Evolutionary conservation across 805 yeast species (phyloP), one percentile per base, ranked within the genome.

Genomic region (Candida takata): DNA sequence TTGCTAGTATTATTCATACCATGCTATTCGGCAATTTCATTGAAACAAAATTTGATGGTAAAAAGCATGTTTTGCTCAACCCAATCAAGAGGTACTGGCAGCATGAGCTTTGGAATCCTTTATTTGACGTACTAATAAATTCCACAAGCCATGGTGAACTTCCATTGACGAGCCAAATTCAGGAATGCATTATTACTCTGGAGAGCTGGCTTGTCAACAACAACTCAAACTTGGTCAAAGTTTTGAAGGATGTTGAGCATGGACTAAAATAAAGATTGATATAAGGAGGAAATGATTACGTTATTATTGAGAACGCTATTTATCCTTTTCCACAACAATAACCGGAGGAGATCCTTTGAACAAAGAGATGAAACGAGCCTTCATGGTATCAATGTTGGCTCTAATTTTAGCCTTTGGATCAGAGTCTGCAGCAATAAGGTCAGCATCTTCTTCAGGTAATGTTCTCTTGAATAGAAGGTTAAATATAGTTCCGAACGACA

Each of bases 401-500:
- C 28, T 35, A 8, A 41, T 9, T 8, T 15, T 36, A 3, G 47
- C 40, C 28, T 39, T 44, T 9, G 38, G 36, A n/a, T 55, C 47
- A 16, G 37, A 31, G 12, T 43, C 40, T 11, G 41, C 44, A 4
- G 41, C 30, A 4, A 49, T 30, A 11, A 49, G 35, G 9, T 49
- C 55, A 6, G 52, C 46, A 38, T 84, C 88, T 40, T 79, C 84
- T 44, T 81, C 86, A 0, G 90, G 74, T 0, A 87, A 78, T 9
- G 84, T 72, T 49, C 76, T 69, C 51, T 87, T 84, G 7, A 79
- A 77, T 30, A 92, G 54, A 35, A 87, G 62, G 51, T 90, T 88
- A 63, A 79, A 87, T 2, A 88, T 52, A 0, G 90, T 76, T 8
- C 97, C 97, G 62, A 88, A 90, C 0, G 90, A 79, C 39, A 92